Evolutionary conservation across 306 rosid genomes (phyloP).

Genomic region (Oxytropis ochrocephala): DNA sequence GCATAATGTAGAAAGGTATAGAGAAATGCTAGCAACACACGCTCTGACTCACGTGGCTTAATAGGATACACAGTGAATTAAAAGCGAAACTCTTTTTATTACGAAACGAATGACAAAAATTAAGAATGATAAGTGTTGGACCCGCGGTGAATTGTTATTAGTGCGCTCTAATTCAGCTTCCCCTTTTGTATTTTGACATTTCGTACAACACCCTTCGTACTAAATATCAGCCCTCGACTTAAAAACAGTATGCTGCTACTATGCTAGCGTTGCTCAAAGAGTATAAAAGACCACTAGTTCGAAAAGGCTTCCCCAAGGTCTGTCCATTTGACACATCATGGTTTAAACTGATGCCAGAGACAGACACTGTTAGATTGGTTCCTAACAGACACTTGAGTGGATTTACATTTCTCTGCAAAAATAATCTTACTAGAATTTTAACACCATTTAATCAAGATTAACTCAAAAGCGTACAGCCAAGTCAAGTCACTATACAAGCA

Average conservation of each 20-base stretch:
- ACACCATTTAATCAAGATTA: background rate
- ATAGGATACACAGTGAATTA: background rate
- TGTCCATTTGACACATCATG: background rate
- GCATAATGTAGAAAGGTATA: background rate
- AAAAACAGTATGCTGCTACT: background rate
- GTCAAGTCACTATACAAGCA: slow-evolving; percentile 9
- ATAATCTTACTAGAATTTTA: background rate
- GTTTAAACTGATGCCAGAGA: background rate
- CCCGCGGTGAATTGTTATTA: too few relatives aligned
- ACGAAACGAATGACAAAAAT: too few relatives aligned
- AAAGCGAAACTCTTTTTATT: too few relatives aligned
- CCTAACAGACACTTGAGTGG: background rate
- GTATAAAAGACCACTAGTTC: background rate
- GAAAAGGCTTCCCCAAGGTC: background rate
- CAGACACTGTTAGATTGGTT: too few relatives aligned
- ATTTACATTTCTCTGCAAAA: background rate
- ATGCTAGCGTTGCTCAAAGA: background rate
- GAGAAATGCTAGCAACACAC: background rate
- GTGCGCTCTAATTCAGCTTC: too few relatives aligned
- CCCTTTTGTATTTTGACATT: too few relatives aligned
- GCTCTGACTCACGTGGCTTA: background rate
- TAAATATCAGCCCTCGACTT: too few relatives aligned
- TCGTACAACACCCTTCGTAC: too few relatives aligned
- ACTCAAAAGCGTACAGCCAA: slow-evolving; percentile 12
- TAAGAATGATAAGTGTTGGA: too few relatives aligned